Evolutionary conservation across 805 yeast species (phyloP).

Genomic region (Starmerella potacharoeniae): DNA sequence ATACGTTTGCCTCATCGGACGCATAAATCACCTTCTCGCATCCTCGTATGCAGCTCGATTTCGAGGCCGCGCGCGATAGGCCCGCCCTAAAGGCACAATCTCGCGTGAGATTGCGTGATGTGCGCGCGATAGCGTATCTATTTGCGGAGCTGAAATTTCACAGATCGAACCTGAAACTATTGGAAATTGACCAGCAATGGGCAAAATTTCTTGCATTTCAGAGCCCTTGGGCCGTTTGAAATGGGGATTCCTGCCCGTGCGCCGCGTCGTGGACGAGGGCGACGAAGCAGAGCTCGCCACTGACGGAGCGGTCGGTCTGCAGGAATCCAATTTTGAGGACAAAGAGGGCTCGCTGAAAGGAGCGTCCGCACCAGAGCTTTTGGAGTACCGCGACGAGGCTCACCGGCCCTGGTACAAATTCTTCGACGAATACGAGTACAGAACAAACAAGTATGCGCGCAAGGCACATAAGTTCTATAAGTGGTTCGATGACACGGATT

Average conservation of each 20-base stretch:
- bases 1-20: no score
- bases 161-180: background rate
- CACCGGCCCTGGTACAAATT: conserved; percentile 33
- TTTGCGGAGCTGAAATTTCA: background rate
- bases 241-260: conserved; percentile 18
- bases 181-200: background rate
- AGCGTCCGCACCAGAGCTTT: background rate
- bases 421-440: conserved; percentile 51
- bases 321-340: conserved; percentile 8
- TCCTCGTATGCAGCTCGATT: no score
- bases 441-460: conserved; percentile 30
- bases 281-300: background rate
- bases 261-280: conserved; percentile 17
- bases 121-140: background rate
- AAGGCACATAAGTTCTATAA: conserved; percentile 38
- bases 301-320: background rate
- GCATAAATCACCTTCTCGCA: no score
- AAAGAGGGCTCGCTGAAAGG: background rate
- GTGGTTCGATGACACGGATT: conserved; percentile 43
- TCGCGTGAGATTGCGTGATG: conserved; percentile 3
- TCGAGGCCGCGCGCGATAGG: no score
- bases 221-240: conserved; percentile 8
- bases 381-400: conserved; percentile 19
- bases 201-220: background rate
- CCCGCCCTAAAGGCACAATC: background rate